These are phyloP conservation scores for Wickerhamiella allomyrinae DNA, from an alignment of 805 yeast genomes.

Conservation along the genomic window DNA sequence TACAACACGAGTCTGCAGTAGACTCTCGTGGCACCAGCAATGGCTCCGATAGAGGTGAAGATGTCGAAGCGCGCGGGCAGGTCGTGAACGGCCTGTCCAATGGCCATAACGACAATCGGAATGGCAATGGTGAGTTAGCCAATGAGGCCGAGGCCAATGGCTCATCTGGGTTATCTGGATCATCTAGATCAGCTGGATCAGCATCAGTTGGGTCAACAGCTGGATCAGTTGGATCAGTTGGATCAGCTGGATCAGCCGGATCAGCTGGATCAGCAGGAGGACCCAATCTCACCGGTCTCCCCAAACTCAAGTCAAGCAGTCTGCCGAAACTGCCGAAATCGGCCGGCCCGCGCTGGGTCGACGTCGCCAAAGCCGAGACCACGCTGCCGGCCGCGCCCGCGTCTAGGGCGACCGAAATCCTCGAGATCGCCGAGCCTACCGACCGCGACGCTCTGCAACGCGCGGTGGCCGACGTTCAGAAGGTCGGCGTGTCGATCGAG, in stretches of 20 bases:
- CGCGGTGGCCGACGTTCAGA: constrained; percentile 3
- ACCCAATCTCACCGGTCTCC: not conserved
- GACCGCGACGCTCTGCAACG: not conserved
- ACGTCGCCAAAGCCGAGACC: not conserved
- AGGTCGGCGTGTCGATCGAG: constrained; percentile 10
- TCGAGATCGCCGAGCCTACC: not conserved
- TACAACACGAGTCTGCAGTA: no score
- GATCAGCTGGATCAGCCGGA: no score
- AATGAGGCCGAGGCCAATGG: not conserved
- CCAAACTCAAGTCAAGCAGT: not conserved
- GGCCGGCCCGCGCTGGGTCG: not conserved
- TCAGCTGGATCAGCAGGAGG: not conserved
- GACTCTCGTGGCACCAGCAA: no score
- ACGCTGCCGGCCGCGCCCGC: not conserved
- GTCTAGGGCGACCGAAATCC: not conserved
- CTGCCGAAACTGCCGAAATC: not conserved
- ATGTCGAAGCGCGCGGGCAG: no score
- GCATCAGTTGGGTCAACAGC: no score
- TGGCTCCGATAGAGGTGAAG: no score
- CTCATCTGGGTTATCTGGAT: no score
- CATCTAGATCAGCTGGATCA: no score
- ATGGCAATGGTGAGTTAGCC: not conserved
- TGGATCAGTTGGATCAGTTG: no score
- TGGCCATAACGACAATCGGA: not conserved
- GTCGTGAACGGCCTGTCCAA: not conserved